Base-by-base conservation (phyloP, 139 green algal species). In the Volvox reticuliferus region DNA sequence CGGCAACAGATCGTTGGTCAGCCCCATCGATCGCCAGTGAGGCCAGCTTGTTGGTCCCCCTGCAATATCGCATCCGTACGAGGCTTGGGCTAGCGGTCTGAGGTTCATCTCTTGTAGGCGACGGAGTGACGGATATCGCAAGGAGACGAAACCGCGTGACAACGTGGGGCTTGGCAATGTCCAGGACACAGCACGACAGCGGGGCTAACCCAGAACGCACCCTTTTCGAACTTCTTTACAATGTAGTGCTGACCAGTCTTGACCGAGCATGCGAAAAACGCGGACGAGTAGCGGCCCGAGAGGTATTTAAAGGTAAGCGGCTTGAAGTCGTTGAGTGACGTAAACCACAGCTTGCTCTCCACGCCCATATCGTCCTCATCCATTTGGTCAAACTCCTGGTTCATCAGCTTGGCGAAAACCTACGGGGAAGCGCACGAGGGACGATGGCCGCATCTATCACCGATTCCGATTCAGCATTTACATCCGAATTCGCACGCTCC, bases 181-280 rank as follows among this genome's bases (percentile, higher is more conserved):
- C n/a, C n/a, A n/a, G n/a, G n/a, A n/a, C n/a, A n/a, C n/a, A n/a
- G n/a, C n/a, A n/a, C 44, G 44, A 9, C 44, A 14, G 44, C 44
- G 44, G 9, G 44, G 44, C 44, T 55, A 55, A 55, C 44, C 44
- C 44, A 55, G 44, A 55, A 55, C 75, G 18, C 75, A 95, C 93
- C 88, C 81, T 93, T 94, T n/a, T 93, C 88, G 71, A 91, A 95
- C 73, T 93, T 88, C 91, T 95, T 95, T 16, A 95, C 87, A 61
- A 95, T 84, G 79, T 93, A 95, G 88, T 95, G 90, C 86, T 93
- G 75, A 5, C 91, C 91, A 1, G 91, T 93, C 33, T 87, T 89
- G 32, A 92, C 86, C 18, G 91, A 88, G 75, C 92, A 94, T 0
- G 93, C 93, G 81, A 95, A 95, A 84, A 91, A 95, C 0, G 89